phyloP scores from a whole-genome alignment of 2,329 filamentous ascomycete genomes.

The Rhinocladiella mackenziei region DNA sequence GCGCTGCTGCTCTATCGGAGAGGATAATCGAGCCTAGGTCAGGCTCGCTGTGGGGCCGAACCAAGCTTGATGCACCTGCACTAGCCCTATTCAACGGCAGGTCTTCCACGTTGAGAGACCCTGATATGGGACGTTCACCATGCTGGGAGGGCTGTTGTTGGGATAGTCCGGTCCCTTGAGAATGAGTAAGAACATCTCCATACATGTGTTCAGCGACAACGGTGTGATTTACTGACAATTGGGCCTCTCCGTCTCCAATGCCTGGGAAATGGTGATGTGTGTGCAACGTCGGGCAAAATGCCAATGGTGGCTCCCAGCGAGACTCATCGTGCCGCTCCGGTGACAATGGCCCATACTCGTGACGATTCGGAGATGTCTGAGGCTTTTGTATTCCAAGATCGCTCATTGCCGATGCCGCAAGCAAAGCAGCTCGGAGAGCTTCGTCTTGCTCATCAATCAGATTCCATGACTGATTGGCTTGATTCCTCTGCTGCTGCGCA shows the following conservation, averaged over 20 bases:
- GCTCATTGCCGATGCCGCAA: slow-evolving; percentile 8
- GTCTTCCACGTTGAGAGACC: not conserved
- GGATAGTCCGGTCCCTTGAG: not conserved
- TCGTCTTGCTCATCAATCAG: slow-evolving; percentile 6
- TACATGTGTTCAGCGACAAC: not conserved
- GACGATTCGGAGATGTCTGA: not conserved
- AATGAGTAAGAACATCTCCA: not conserved
- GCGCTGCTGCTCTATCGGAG: too few species aligned
- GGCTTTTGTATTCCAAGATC: not conserved
- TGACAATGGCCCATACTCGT: not conserved
- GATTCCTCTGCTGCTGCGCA: not conserved
- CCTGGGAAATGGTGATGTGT: slow-evolving; percentile 15
- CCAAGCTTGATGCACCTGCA: slow-evolving; percentile 3
- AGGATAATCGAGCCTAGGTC: not conserved
- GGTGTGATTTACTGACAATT: not conserved
- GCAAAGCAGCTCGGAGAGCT: slow-evolving; percentile 9
- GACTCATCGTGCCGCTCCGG: slow-evolving; percentile 1
- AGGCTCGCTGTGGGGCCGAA: slow-evolving; percentile 12
- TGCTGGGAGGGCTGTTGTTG: not conserved
- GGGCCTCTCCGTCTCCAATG: not conserved
- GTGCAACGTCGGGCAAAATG: slow-evolving; percentile 10
- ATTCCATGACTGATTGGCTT: not conserved
- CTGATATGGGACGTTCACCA: not conserved
- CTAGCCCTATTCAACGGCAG: not conserved
- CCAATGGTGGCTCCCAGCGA: slow-evolving; percentile 6